Conservation (phyloP, 2,329 filamentous ascomycete genomes). For the Chaetoscypha palmicola region DNA sequence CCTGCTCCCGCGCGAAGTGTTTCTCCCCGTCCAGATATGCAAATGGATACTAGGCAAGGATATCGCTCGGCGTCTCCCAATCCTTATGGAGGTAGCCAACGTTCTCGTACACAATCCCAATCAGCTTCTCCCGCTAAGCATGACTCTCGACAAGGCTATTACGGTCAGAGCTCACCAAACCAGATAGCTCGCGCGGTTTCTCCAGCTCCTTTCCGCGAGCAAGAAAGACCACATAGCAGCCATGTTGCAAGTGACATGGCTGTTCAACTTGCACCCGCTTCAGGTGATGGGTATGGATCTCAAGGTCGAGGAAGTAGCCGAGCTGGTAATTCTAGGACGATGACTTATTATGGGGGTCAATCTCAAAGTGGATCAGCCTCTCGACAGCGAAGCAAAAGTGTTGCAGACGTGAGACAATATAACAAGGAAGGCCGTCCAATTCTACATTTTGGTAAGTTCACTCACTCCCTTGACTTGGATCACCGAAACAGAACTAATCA, state of each 20-base stretch:
- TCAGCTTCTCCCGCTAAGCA: constrained; percentile 38
- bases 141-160: constrained; percentile 44
- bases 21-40: constrained; percentile 55
- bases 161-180: constrained; percentile 43
- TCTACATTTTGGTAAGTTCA: constrained; percentile 80
- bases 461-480: constrained; percentile 1
- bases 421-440: constrained; percentile 83
- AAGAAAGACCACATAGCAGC: constrained; percentile 45
- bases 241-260: constrained; percentile 45
- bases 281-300: constrained; percentile 53
- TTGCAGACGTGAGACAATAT: constrained; percentile 74
- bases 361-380: constrained; percentile 34
- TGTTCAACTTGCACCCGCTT: constrained; percentile 53
- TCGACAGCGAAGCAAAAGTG: constrained; percentile 66
- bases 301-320: constrained; percentile 43
- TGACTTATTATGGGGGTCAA: constrained; percentile 46
- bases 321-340: constrained; percentile 41
- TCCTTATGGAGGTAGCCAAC: constrained; percentile 43
- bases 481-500: constrained; percentile 21
- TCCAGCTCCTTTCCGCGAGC: constrained; percentile 32
- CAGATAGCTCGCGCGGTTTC: constrained; percentile 39
- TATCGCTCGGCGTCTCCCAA: constrained; percentile 55
- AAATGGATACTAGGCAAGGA: constrained; percentile 39
- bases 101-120: constrained; percentile 28
- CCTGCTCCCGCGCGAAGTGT: constrained; percentile 59